Evolutionary conservation across 768 basidiomycete species (phyloP).

Genomic region (Sutorius australiensis): DNA sequence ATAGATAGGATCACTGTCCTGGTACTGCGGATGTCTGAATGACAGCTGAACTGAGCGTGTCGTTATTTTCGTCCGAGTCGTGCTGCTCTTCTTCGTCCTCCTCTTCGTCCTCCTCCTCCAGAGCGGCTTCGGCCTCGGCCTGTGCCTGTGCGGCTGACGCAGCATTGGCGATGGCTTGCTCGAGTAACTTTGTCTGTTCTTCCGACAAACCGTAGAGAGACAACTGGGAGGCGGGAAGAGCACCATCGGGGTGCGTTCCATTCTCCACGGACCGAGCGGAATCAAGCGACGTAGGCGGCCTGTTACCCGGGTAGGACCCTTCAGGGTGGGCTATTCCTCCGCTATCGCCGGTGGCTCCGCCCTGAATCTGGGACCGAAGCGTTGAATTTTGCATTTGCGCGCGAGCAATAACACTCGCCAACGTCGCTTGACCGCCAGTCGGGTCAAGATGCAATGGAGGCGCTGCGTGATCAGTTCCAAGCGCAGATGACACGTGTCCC

Average conservation of each 20-base stretch:
- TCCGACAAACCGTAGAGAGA: constrained; percentile 71
- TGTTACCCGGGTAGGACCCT: constrained; percentile 9
- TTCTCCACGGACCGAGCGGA: constrained; percentile 4
- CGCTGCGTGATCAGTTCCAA: constrained; percentile 40
- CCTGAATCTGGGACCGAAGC: constrained; percentile 18
- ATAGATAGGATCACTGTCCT: constrained; percentile 23
- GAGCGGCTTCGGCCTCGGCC: constrained; percentile 72
- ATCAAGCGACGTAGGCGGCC: constrained; percentile 4
- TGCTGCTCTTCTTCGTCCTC: constrained; percentile 42
- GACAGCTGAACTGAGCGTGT: constrained; percentile 12
- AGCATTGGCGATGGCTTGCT: constrained; percentile 71
- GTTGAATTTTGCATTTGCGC: constrained; percentile 51
- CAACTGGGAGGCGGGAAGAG: constrained; percentile 37
- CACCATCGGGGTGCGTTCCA: constrained; percentile 5
- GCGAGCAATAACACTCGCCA: constrained; percentile 71
- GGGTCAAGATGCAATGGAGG: constrained; percentile 39
- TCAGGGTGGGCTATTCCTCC: constrained; percentile 8
- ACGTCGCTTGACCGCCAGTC: constrained; percentile 57
- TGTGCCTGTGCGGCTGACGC: constrained; percentile 73
- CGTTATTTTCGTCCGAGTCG: constrained; percentile 16
- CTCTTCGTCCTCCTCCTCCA: constrained; percentile 66
- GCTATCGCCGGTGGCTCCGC: constrained; percentile 1
- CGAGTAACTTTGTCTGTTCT: constrained; percentile 65
- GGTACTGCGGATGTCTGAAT: constrained; percentile 1
- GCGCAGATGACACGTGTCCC: constrained; percentile 51